Conservation (phyloP, 1,284 basidiomycete species). For the Afroboletus lepidellus region DNA sequence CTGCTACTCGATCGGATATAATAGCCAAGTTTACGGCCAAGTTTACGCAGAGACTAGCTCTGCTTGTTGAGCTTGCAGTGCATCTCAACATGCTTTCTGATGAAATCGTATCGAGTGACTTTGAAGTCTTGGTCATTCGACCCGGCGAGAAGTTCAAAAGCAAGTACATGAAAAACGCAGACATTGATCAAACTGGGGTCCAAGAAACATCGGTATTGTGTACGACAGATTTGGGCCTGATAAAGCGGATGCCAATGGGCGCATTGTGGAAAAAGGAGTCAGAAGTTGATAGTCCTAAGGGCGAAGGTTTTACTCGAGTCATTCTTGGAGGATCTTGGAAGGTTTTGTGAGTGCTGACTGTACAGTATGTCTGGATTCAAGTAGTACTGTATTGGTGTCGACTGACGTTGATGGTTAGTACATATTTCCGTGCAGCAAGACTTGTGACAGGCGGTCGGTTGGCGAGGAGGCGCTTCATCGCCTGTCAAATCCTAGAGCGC, state of each 20-base stretch:
- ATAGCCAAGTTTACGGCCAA: not conserved
- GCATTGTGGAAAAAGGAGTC: not conserved
- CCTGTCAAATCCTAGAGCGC: conserved; percentile 14
- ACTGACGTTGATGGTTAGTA: too few species aligned
- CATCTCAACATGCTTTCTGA: not conserved
- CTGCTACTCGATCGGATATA: not conserved
- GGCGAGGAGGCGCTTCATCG: conserved; percentile 18
- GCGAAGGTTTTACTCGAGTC: not conserved
- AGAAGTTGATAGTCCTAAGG: not conserved
- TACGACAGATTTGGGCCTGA: not conserved
- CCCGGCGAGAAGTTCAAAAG: not conserved
- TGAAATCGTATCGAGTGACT: not conserved
- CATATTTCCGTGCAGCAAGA: too few species aligned
- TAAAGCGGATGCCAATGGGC: not conserved
- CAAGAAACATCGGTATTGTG: not conserved
- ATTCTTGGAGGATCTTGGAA: not conserved
- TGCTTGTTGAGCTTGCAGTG: not conserved
- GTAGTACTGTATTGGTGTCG: too few species aligned
- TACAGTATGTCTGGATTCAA: too few species aligned
- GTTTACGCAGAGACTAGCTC: not conserved
- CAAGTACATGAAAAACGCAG: not conserved
- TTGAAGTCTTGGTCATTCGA: not conserved
- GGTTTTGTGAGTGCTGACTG: too few species aligned
- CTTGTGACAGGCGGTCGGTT: not conserved
- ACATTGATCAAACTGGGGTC: not conserved